Percentiles rank a stretch among this genome's conserved stretches.
These are phyloP conservation scores for Cenchrus fungigraminus DNA, from an alignment of 176 grass and related monocot species.

Conservation along the genomic window DNA sequence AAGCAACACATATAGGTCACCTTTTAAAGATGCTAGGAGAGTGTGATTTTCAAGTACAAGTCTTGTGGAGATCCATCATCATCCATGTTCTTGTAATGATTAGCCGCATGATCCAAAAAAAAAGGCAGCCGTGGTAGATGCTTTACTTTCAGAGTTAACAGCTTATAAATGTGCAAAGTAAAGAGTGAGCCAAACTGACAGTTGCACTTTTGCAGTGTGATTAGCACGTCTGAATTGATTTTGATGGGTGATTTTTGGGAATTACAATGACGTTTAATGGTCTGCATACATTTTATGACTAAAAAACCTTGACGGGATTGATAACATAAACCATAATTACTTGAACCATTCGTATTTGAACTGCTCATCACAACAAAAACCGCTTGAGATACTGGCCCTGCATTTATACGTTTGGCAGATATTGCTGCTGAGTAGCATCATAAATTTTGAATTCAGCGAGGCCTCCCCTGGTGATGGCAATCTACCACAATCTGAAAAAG, in stretches of 20 bases:
- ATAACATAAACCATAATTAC: neutral
- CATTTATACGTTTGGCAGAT: no score
- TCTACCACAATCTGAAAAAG: no score
- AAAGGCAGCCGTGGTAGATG: neutral
- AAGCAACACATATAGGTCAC: conserved; percentile 16
- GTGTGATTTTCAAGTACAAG: conserved; percentile 45
- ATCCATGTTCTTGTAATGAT: conserved; percentile 49
- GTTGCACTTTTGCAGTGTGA: neutral
- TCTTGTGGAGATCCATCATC: conserved; percentile 29
- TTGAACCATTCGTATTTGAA: neutral
- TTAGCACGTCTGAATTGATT: neutral
- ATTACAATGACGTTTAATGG: neutral
- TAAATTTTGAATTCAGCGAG: no score
- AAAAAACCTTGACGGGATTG: neutral
- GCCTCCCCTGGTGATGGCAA: no score
- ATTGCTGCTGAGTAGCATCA: no score
- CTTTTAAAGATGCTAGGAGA: conserved; percentile 27
- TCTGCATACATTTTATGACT: neutral
- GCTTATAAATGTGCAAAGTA: neutral
- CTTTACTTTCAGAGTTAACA: neutral
- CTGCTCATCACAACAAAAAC: no score
- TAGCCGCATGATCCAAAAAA: conserved; percentile 14
- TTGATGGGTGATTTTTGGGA: neutral
- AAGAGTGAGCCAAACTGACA: neutral
- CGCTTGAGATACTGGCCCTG: no score